phyloP scores from a whole-genome alignment of 2,329 filamentous ascomycete species.

The Byssothecium circinans region DNA sequence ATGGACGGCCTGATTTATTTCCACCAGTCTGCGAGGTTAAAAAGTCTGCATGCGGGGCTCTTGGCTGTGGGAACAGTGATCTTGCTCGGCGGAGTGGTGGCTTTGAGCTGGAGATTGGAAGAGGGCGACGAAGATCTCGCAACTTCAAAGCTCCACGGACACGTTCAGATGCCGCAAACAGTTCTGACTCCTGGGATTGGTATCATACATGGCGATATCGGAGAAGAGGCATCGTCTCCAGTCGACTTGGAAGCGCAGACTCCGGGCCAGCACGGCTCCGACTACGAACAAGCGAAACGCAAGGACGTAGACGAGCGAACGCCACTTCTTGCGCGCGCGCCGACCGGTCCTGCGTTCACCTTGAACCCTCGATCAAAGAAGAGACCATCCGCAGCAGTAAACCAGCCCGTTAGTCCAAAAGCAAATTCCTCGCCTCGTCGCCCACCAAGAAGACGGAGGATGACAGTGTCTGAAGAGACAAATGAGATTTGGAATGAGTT shows the following conservation, averaged over 20 bases:
- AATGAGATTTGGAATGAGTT: slow-evolving; percentile 88
- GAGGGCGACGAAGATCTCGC: slow-evolving; percentile 66
- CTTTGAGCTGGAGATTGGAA: slow-evolving; percentile 89
- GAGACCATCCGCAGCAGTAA: slow-evolving; percentile 22
- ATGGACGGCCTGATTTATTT: slow-evolving; percentile 97
- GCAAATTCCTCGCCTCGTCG: slow-evolving; percentile 28
- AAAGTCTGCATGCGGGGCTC: slow-evolving; percentile 72
- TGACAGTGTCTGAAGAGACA: slow-evolving; percentile 65
- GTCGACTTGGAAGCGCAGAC: slow-evolving; percentile 32
- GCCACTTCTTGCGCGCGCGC: slow-evolving; percentile 37
- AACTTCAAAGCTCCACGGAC: slow-evolving; percentile 42
- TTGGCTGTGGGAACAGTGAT: slow-evolving; percentile 87
- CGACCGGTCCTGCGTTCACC: slow-evolving; percentile 36
- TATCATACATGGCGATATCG: slow-evolving; percentile 70
- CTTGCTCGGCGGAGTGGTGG: slow-evolving; percentile 82
- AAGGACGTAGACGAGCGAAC: slow-evolving; percentile 37
- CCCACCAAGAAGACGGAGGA: slow-evolving; percentile 35
- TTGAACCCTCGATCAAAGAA: slow-evolving; percentile 26
- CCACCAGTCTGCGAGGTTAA: slow-evolving; percentile 79
- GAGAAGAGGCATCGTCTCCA: slow-evolving; percentile 50
- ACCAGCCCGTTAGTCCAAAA: slow-evolving; percentile 22
- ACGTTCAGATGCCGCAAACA: slow-evolving; percentile 57
- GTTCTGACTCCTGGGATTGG: slow-evolving; percentile 81
- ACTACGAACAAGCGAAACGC: slow-evolving; percentile 29
- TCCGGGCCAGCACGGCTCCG: slow-evolving; percentile 31